These are phyloP conservation scores for Kodamaea sp. DNA, from an alignment of 1,139 yeast species.

Conservation along the genomic window DNA sequence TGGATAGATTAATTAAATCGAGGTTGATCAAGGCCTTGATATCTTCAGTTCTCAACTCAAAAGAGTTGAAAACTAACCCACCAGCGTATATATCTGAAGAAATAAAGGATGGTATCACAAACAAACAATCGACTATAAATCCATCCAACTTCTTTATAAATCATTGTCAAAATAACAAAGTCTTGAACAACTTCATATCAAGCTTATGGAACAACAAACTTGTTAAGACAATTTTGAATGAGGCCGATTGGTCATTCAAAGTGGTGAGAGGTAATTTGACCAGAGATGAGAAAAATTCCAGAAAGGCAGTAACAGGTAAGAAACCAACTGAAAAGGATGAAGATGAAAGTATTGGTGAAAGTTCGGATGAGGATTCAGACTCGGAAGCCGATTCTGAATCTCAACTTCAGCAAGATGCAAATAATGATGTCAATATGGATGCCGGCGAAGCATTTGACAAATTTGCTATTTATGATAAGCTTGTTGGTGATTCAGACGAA, in stretches of 20 bases:
- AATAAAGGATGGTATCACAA: slow-evolving; percentile 19
- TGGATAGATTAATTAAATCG: slow-evolving; percentile 29
- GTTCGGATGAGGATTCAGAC: slow-evolving; percentile 18
- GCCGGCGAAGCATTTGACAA: slow-evolving; percentile 26
- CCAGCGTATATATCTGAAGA: slow-evolving; percentile 32
- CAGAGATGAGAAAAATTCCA: slow-evolving; percentile 36
- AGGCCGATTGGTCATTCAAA: slow-evolving; percentile 56
- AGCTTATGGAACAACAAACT: slow-evolving; percentile 56
- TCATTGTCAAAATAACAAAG: slow-evolving; percentile 40
- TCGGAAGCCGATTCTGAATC: slow-evolving; percentile 16
- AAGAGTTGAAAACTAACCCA: slow-evolving; percentile 27
- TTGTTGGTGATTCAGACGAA: slow-evolving; percentile 55
- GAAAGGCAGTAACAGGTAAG: slow-evolving; percentile 27
- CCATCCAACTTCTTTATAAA: slow-evolving; percentile 50
- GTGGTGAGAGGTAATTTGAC: slow-evolving; percentile 58
- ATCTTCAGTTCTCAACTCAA: slow-evolving; percentile 22
- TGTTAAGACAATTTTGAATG: slow-evolving; percentile 43
- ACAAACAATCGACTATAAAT: slow-evolving; percentile 30
- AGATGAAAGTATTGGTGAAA: slow-evolving; percentile 15
- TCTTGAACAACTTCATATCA: slow-evolving; percentile 47
- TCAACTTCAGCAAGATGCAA: slow-evolving; percentile 13
- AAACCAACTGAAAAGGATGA: slow-evolving; percentile 13
- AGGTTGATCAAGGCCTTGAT: slow-evolving; percentile 30
- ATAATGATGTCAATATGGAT: slow-evolving; percentile 18
- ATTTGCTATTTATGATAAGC: slow-evolving; percentile 47